Evolutionary conservation across 2,329 filamentous ascomycete genomes (phyloP), one percentile per base, ranked within the genome.

Genomic region (Arthrobotrys iridis): DNA sequence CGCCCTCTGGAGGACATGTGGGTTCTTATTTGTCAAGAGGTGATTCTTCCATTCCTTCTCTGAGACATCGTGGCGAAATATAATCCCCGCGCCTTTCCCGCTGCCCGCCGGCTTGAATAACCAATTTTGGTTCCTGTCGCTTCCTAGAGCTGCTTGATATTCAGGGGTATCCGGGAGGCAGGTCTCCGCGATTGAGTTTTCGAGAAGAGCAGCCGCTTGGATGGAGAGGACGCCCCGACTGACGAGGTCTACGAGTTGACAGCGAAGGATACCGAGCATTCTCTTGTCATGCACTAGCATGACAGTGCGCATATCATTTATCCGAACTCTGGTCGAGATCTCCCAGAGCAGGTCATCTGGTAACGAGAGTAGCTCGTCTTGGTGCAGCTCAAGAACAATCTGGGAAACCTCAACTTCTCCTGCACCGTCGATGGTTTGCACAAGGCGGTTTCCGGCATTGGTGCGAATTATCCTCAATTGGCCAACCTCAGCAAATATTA

Each of bases 281-380:
- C 83, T 81, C 71, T 84, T 84, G 76, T 84, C 83, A 66, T 84
- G 83, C 0, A 83, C 80, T 0, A 84, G 74, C 7, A 84, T 76
- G 4, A 84, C 78, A 0, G 83, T 84, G 0, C 83, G 80, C 77
- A 84, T 78, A 64, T 84, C 83, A 43, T 84, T 84, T 63, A 83
- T 81, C 59, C 83, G 83, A 1, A 64, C 20, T 6, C 81, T 78
- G 0, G 83, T 77, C 35, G 81, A 80, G 20, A 84, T 30, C 45
- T 83, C 80, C 0, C 80, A 81, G 4, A 83, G 72, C 4, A 83
- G 77, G 15, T 82, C 79, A 0, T 79, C 77, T 0, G 79, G 77
- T 1, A 84, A 28, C 0, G 77, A 79, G 0, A 80, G 59, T 0
- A 84, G 76, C 76, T 84, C 83, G 0, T 79, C 79, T 43, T 84